Conservation (phyloP, 495 filamentous ascomycete species). For the Podospora tetraspora region DNA sequence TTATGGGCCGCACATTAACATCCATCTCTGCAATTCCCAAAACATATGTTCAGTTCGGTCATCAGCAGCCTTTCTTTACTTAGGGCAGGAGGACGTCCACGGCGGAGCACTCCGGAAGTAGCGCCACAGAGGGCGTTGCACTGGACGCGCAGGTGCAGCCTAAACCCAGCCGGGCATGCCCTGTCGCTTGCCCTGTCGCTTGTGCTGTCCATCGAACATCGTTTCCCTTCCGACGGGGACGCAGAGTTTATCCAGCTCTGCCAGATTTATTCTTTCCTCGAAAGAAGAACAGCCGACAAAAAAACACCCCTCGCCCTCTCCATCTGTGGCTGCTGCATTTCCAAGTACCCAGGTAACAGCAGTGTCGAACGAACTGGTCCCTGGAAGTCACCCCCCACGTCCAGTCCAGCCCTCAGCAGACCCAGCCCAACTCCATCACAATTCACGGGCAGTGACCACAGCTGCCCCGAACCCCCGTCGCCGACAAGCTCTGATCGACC, state of each 20-base stretch:
- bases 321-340: not conserved
- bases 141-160: not conserved
- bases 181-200: not conserved
- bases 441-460: not conserved
- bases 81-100: not conserved
- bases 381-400: not conserved
- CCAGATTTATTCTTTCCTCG: not conserved
- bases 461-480: not conserved
- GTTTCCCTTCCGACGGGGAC: not conserved
- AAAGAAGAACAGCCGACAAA: not conserved
- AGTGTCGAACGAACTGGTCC: not conserved
- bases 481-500: not conserved
- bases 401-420: not conserved
- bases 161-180: not conserved
- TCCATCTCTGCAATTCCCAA: not conserved
- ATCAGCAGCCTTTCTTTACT: not conserved
- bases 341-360: not conserved
- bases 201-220: not conserved
- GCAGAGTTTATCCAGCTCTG: not conserved
- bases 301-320: not conserved
- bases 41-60: not conserved
- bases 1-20: not conserved
- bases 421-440: not conserved
- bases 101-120: not conserved
- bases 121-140: not conserved